Base-by-base conservation (phyloP, 495 filamentous ascomycete genomes). In the Chaetomium fimeti region DNA sequence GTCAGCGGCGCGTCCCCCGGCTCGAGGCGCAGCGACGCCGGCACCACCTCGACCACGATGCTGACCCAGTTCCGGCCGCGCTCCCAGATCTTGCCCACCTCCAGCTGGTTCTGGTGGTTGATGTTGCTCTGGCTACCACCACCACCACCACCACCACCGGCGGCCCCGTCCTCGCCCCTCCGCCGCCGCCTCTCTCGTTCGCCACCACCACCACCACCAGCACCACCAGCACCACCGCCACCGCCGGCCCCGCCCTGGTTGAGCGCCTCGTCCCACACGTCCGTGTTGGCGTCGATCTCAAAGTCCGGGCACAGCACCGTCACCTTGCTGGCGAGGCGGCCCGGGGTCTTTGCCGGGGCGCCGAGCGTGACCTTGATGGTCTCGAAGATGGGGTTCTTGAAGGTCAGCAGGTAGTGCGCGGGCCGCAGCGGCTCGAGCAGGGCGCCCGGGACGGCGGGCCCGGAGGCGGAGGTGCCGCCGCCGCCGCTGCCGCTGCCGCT, bases 21-120 rank as follows among this genome's bases (percentile, higher is more conserved):
- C 8, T 48, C 64, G 5, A 72, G 60, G 38, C 73, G 71, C 43
- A 87, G 65, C 25, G 74, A 76, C 0, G 90, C 89, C 6, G 92
- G 91, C 7, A 96, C 84, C 13, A 98, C 89, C 74, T 98, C 94
- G 18, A 98, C 79, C 8, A 97, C 89, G 8, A 98, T 88, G 53
- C 84, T 90, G 2, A 92, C 93, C 91, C 92, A 97, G 72, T 97
- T 98, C n/a, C 93, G 81, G 0, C 93, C 93, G 63, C 88, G 84
- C 63, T 97, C 91, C 91, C 91, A 98, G 28, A 98, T 87, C 75
- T 97, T 97, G 18, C 94, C 94, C 6, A 89, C 91, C 72, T 96
- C 91, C 2, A 91, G 87, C 52, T 88, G 85, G 61, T 83, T 83
- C 64, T 85, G 73, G 13, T 71, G 71, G 9, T 47, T 62, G 24